A percentile compares a stretch with the other conserved stretches of the same genome.
Conservation (phyloP, 1,139 yeast species). For the Candida sojae region DNA sequence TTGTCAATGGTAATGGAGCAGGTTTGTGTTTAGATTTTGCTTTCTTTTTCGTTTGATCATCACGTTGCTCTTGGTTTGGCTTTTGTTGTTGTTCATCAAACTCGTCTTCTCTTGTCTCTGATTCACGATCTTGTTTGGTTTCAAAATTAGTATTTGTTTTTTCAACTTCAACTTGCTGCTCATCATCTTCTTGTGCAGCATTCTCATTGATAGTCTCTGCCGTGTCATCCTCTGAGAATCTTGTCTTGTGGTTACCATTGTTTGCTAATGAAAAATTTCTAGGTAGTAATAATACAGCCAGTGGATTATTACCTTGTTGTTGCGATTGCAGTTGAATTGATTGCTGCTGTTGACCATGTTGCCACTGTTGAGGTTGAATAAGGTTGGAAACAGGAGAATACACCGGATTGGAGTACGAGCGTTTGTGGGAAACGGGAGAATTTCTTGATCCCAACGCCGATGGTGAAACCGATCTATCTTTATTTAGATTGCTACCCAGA, state of each 20-base stretch:
- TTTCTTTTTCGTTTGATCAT: background rate
- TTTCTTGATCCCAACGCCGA: slow-evolving; percentile 7
- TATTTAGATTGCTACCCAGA: slow-evolving; percentile 13
- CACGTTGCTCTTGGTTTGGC: background rate
- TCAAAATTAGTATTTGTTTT: background rate
- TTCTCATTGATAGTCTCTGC: background rate
- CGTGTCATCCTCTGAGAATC: slow-evolving; percentile 2
- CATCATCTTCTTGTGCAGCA: slow-evolving; percentile 29
- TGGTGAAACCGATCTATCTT: slow-evolving; percentile 38
- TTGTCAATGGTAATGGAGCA: slow-evolving; percentile 1
- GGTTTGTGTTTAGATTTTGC: slow-evolving; percentile 1
- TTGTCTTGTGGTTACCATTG: slow-evolving; percentile 1
- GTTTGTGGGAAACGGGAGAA: slow-evolving; percentile 24
- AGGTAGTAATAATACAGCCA: slow-evolving; percentile 47
- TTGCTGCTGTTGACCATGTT: slow-evolving; percentile 10
- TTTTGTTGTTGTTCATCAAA: too few species aligned
- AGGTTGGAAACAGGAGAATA: slow-evolving; percentile 24
- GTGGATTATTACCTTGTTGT: slow-evolving; percentile 11
- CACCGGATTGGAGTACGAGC: slow-evolving; percentile 39
- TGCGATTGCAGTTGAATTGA: slow-evolving; percentile 18
- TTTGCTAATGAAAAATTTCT: slow-evolving; percentile 41
- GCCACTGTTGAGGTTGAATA: slow-evolving; percentile 9
- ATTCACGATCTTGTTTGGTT: background rate
- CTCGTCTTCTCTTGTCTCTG: background rate
- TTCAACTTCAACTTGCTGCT: background rate